A percentile compares a stretch with the other conserved stretches of the same genome.
phyloP scores from a whole-genome alignment of 768 basidiomycete species.

The Goffeauzyma gilvescens region DNA sequence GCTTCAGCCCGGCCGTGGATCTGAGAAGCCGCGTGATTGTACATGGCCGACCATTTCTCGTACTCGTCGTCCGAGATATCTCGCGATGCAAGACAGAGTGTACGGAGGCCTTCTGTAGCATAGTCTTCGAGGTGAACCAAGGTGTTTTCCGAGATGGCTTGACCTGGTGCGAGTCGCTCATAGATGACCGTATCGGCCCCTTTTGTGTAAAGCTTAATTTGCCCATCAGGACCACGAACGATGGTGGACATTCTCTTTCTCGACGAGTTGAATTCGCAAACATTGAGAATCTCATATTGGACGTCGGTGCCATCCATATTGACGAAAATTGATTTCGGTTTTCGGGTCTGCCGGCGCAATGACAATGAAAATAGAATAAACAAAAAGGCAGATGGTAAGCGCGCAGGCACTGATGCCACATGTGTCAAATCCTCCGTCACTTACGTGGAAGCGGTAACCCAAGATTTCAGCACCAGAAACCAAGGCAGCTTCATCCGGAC shows the following conservation, averaged over 20 bases:
- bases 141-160: constrained; percentile 60
- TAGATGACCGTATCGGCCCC: constrained; percentile 96
- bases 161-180: constrained; percentile 61
- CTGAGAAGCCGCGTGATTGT: constrained; percentile 81
- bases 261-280: constrained; percentile 97
- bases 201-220: constrained; percentile 87
- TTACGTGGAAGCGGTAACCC: constrained; percentile 81
- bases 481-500: constrained; percentile 91
- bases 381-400: background rate
- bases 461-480: constrained; percentile 82
- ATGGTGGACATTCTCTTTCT: constrained; percentile 96
- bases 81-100: constrained; percentile 86
- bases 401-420: background rate
- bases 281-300: constrained; percentile 81
- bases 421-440: constrained; percentile 28
- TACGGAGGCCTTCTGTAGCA: constrained; percentile 87
- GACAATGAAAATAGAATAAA: too few species aligned
- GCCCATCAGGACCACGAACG: constrained; percentile 66
- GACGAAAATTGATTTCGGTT: constrained; percentile 87
- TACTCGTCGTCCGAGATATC: constrained; percentile 86
- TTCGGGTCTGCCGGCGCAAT: constrained; percentile 80
- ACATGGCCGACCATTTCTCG: constrained; percentile 64
- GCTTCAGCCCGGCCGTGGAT: constrained; percentile 80
- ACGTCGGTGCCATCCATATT: constrained; percentile 50
- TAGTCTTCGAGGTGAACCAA: constrained; percentile 86